phyloP scores from a whole-genome alignment of 768 basidiomycete species.

The Rickenella mellea region DNA sequence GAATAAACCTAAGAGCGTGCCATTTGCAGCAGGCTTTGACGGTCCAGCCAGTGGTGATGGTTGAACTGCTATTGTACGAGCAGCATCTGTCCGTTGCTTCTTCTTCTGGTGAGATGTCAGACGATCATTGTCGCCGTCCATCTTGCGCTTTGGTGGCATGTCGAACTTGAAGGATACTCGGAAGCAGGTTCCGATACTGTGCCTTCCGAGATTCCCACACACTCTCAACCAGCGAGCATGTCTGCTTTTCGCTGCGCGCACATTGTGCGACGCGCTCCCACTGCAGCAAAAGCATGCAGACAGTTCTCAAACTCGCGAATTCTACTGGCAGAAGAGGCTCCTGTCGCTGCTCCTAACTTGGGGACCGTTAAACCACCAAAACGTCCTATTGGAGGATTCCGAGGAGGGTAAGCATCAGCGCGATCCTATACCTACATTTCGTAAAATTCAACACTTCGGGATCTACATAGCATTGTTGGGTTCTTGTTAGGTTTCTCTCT shows the following conservation, averaged over 20 bases:
- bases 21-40: constrained; percentile 21
- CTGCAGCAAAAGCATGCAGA: no score
- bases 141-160: no score
- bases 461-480: constrained; percentile 53
- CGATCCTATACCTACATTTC: constrained; percentile 2
- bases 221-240: no score
- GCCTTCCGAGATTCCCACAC: no score
- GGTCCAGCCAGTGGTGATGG: constrained; percentile 6
- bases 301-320: constrained; percentile 36
- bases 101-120: no score
- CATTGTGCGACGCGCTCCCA: no score
- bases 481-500: constrained; percentile 87
- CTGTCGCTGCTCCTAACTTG: constrained; percentile 31
- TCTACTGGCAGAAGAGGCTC: constrained; percentile 30
- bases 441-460: background rate
- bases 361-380: constrained; percentile 48
- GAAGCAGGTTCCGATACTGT: no score
- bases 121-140: no score
- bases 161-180: no score
- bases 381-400: constrained; percentile 60
- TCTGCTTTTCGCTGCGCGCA: no score
- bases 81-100: constrained; percentile 53
- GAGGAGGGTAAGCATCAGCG: constrained; percentile 27
- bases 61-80: constrained; percentile 64
- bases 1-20: constrained; percentile 14